Base-by-base conservation (phyloP, 805 yeast genomes). In the Myxozyma mucilagina region DNA sequence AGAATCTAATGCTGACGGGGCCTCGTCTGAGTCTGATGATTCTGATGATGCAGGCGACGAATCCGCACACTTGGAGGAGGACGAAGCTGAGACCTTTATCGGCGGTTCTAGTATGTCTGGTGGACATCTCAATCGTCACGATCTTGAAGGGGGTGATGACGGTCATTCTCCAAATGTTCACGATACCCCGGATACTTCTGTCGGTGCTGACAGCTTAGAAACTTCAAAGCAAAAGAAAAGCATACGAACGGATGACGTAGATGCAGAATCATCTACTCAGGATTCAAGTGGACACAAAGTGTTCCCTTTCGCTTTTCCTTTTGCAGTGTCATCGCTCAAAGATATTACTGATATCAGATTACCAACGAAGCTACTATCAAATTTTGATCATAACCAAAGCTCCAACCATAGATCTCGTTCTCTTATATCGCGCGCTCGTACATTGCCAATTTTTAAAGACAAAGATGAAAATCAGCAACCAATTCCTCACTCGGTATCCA, bases 231-330 rank as follows among this genome's bases (percentile, higher is more conserved):
- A n/a, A 32, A 5, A 18, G 24, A 32, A 44, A 47, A 14, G 14
- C 8, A 16, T 9, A 31, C n/a, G 42, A 16, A 6, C 4, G 14
- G 24, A n/a, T 10, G 43, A 44, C 49, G 3, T 36, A 16, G 32
- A 18, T 14, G 18, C 42, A 10, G 52, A 48, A 16, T n/a, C 42
- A n/a, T 9, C 39, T 4, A 44, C 10, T 16, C 4, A 44, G 20
- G 36, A n/a, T 16, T 41, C 16, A 34, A 11, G 36, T 31, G 44
- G 53, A 3, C 41, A 29, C 32, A 20, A 32, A 32, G 31, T 59
- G 29, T 57, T 58, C 45, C 52, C 57, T 39, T 60, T 60, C 38
- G 52, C 64, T 6, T 57, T 60, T 6, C 61, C 64, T 18, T 56
- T 60, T 24, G 47, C 60, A 18, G 31, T 47, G 6, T 48, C 63